Percentiles rank a stretch among this genome's conserved stretches.
Conservation (phyloP, 805 yeast genomes). For the Lachancea fermentati region DNA sequence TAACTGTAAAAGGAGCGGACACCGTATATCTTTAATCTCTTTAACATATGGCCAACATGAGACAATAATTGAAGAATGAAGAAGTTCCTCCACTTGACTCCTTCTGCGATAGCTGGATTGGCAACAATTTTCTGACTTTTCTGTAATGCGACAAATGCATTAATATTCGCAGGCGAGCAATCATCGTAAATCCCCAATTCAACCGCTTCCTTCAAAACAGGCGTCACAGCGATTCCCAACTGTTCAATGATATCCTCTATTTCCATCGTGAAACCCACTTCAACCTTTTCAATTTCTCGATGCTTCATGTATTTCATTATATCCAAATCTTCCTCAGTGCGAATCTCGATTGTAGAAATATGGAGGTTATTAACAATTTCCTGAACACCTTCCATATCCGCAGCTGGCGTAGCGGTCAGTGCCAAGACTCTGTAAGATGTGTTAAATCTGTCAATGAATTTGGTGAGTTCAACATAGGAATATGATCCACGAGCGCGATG, state of each 20-base stretch:
- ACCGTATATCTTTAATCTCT: slow-evolving; percentile 76
- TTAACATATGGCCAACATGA: slow-evolving; percentile 65
- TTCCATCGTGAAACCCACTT: slow-evolving; percentile 48
- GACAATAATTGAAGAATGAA: slow-evolving; percentile 57
- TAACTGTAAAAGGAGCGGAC: slow-evolving; percentile 67
- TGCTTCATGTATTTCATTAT: slow-evolving; percentile 71
- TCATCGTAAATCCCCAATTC: slow-evolving; percentile 57
- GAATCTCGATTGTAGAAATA: slow-evolving; percentile 73
- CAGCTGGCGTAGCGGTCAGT: slow-evolving; percentile 93
- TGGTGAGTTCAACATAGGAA: slow-evolving; percentile 80
- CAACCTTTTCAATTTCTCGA: slow-evolving; percentile 54
- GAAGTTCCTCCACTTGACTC: slow-evolving; percentile 66
- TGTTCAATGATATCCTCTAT: slow-evolving; percentile 51
- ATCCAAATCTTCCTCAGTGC: slow-evolving; percentile 82
- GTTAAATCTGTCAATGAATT: slow-evolving; percentile 55
- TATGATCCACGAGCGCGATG: slow-evolving; percentile 90
- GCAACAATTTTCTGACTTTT: slow-evolving; percentile 52
- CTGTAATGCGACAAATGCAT: slow-evolving; percentile 66
- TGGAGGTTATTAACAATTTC: slow-evolving; percentile 66
- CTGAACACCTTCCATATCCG: slow-evolving; percentile 83
- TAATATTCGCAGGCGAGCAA: slow-evolving; percentile 60
- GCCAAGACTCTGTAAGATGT: slow-evolving; percentile 73
- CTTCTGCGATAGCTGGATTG: slow-evolving; percentile 56
- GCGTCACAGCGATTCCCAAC: slow-evolving; percentile 59
- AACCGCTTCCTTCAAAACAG: slow-evolving; percentile 58